These are phyloP conservation scores for Petrea volubilis DNA, from an alignment of 257 asterid species.

Conservation along the genomic window DNA sequence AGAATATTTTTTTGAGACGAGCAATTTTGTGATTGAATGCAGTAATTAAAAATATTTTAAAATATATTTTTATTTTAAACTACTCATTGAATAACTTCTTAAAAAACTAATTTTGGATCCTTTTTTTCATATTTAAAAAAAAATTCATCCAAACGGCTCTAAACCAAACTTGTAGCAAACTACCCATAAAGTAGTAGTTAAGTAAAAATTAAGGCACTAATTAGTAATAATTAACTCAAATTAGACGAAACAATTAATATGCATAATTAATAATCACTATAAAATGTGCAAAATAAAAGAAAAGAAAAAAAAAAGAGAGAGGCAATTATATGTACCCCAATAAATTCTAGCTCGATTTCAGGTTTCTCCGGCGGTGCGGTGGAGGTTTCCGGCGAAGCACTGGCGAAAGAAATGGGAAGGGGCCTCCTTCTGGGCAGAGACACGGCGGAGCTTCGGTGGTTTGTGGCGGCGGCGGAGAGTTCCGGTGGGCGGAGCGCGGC, in stretches of 20 bases:
- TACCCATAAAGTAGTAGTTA: background rate
- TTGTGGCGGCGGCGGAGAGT: conserved; percentile 29
- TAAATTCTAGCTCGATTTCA: conserved; percentile 69
- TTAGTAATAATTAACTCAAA: background rate
- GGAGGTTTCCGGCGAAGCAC: conserved; percentile 53
- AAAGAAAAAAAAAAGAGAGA: background rate
- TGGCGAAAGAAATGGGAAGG: conserved; percentile 32
- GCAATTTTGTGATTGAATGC: too few species aligned
- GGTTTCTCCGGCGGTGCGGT: conserved; percentile 49
- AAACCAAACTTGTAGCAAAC: background rate
- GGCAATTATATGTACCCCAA: conserved; percentile 43
- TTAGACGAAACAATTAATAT: background rate
- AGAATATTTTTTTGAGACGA: too few species aligned
- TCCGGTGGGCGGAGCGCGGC: conserved; percentile 49
- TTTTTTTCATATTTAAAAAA: background rate
- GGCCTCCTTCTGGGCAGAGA: conserved; percentile 30
- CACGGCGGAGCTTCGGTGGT: conserved; percentile 37
- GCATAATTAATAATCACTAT: background rate
- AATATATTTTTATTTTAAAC: too few species aligned
- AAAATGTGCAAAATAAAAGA: too few species aligned
- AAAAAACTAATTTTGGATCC: too few species aligned
- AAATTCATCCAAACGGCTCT: background rate
- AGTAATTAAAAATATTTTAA: too few species aligned
- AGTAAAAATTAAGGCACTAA: background rate
- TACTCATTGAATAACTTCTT: too few species aligned